Evolutionary conservation across 129 eudicot species (phyloP), one percentile per base, ranked within the genome.

Genomic region (Centrapalus pauciflorus): DNA sequence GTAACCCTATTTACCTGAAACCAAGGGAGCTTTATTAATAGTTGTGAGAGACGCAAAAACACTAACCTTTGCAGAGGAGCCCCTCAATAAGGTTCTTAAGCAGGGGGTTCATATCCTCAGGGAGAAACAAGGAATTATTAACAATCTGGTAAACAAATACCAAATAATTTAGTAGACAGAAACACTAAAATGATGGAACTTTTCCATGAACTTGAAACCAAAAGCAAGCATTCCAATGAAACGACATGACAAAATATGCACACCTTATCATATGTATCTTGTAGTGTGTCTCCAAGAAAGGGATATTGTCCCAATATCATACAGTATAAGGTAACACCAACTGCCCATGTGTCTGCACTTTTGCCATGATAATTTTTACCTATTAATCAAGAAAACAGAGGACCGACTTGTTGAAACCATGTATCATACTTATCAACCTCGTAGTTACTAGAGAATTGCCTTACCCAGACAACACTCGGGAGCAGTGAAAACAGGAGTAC

Each of bases 311-410:
- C 98, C 54, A 88, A 52, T 14, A 92, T 61, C 91, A 88, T 81
- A 52, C 87, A 88, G 76, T 92, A 85, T 77, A 92, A 80, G 30
- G 98, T 88, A 62, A 84, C 89, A 66, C 96, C 98, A 75, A 84
- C 95, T 4, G 96, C 98, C 96, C 98, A 92, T 1, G 87, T 92
- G 81, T 92, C 98, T 19, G 98, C 98, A 64, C 87, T 80, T 85
- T 86, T 92, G 29, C 98, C 98, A 67, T 68, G 87, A 68, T 92
- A 92, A 30, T 81, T 85, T 68, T 79, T 71, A 64, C 98, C 98
- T 92, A 74, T 65, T 32, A 20, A 30, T 16, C 29, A 45, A 62
- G n/a, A 50, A 34, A 55, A 46, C 10, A 19, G 21, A 35, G 3
- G 25, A 41, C 27, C 30, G 49, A 25, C 10, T 37, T 48, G 14